Conservation (phyloP, 2,329 filamentous ascomycete genomes). For the Claviceps spartinae region DNA sequence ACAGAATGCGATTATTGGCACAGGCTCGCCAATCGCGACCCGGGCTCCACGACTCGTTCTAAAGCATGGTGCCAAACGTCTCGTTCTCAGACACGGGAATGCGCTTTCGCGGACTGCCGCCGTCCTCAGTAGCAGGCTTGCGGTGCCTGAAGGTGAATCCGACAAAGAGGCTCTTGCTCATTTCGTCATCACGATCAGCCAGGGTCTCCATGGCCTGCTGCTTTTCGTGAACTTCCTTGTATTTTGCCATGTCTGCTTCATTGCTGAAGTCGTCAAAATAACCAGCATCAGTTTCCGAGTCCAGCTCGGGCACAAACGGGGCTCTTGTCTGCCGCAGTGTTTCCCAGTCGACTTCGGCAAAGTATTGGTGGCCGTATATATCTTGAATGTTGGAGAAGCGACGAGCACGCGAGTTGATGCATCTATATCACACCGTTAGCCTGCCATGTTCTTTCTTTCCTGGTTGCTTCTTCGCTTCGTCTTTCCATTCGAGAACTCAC, state of each 20-base stretch:
- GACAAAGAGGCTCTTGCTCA: conserved; percentile 89
- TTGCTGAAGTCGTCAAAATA: conserved; percentile 98
- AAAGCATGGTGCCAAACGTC: conserved; percentile 79
- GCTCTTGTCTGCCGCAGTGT: conserved; percentile 72
- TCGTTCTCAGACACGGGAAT: conserved; percentile 58
- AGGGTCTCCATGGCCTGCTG: conserved; percentile 83
- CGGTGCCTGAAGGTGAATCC: conserved; percentile 93
- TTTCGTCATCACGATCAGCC: conserved; percentile 87
- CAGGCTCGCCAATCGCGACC: conserved; percentile 13
- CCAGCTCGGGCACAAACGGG: conserved; percentile 92
- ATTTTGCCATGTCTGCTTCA: conserved; percentile 98
- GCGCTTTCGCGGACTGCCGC: conserved; percentile 64
- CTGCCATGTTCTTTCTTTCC: neutral
- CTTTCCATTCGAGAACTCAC: conserved; percentile 25
- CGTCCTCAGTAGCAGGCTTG: conserved; percentile 63
- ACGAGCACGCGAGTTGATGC: conserved; percentile 53
- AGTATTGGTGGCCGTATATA: conserved; percentile 82
- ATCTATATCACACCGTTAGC: conserved; percentile 28
- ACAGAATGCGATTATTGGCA: conserved; percentile 14
- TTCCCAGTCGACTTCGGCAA: conserved; percentile 84
- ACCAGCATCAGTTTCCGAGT: conserved; percentile 93
- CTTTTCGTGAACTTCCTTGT: conserved; percentile 99
- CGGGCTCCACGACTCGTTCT: conserved; percentile 23
- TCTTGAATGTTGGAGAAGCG: conserved; percentile 84
- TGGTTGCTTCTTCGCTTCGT: neutral